Base-by-base conservation (phyloP, 495 filamentous ascomycete species). In the Daldinia caldariorum region DNA sequence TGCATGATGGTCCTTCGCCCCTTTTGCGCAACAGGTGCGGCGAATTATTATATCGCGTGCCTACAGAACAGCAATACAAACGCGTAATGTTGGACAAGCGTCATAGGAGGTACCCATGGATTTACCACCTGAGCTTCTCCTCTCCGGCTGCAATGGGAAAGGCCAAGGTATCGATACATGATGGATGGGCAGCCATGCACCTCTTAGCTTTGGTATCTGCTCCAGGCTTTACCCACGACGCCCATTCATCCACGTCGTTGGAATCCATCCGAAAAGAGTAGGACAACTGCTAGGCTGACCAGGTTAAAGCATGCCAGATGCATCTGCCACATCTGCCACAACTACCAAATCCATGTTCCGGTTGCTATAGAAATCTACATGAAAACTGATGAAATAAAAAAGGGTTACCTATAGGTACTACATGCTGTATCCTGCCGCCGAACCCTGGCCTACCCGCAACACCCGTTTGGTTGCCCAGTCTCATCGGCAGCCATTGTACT, bases 141-240 rank as follows among this genome's bases (percentile, higher is more conserved):
- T 58, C 18, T 29, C 63, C 67, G 53, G 53, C 69, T 66, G 43
- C 50, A 62, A 37, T 72, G 51, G 51, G 53, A 68, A 62, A 38
- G 29, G 35, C 41, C 61, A 68, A 76, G 71, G 71, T 76, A 72
- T 69, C 66, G 69, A 70, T 74, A 76, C 74, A 74, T 74, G 66
- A 67, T 7, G 63, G 68, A 74, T 76, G 74, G 74, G 74, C 74
- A 76, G 74, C 74, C 41, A 76, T 76, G 74, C 74, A 37, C 74
- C 71, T 67, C 10, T 76, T 76, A 71, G 71, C 68, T 74, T 71
- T 26, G 26, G 71, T 74, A 74, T 76, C 65, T 69, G 29, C 35
- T 70, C 58, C 61, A 60, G 37, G 49, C 53, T 51, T 51, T 45
- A 50, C 26, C 26, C 65, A 45, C 68, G 53, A 69, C 63, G 45